Base-by-base conservation (phyloP, 495 filamentous ascomycete genomes). In the Penicillium taxi region DNA sequence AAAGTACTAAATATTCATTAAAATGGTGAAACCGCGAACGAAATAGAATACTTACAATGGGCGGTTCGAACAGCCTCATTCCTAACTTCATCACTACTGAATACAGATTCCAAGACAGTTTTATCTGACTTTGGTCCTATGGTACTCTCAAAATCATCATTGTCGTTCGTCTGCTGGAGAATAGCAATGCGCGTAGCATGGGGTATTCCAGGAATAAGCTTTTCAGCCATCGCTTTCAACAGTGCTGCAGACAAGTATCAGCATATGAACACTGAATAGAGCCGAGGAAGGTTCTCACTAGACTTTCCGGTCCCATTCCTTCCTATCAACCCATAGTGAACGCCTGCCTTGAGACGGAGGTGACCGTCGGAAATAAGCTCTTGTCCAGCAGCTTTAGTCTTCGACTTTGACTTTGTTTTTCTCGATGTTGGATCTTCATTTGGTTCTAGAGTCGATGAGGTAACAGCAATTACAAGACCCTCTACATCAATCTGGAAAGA, bases 221-320 rank as follows among this genome's bases (percentile, higher is more conserved):
- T 85, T 35, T 86, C 76, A 7, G 77, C 81, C 37, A 91, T 77
- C 13, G 85, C 81, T 39, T 75, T 73, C 22, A 89, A 58, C 15
- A 91, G 59, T 2, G 84, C 81, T 84, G 24, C 0, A 38, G 13
- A 6, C 5, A 3, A 15, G 9, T 5, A 23, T 29, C 26, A 32
- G 7, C 7, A 31, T n/a, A 12, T 17, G 17, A 14, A 5, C 5
- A 6, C 11, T 14, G 13, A 20, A 4, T 12, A 19, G 18, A 12
- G 17, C 18, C 18, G 12, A 12, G 16, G 3, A 6, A 18, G 16
- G 8, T 14, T 2, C 35, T 59, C 50, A 84, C 80, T 91, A 12
- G 80, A 84, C 56, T 91, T 91, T 5, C 85, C 85, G 3, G 76
- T 75, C 2, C 85, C 85, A 64, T 91, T 91, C 15, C 82, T 66